Base-by-base conservation (phyloP, 805 yeast species). In the Candida multigemmis region DNA sequence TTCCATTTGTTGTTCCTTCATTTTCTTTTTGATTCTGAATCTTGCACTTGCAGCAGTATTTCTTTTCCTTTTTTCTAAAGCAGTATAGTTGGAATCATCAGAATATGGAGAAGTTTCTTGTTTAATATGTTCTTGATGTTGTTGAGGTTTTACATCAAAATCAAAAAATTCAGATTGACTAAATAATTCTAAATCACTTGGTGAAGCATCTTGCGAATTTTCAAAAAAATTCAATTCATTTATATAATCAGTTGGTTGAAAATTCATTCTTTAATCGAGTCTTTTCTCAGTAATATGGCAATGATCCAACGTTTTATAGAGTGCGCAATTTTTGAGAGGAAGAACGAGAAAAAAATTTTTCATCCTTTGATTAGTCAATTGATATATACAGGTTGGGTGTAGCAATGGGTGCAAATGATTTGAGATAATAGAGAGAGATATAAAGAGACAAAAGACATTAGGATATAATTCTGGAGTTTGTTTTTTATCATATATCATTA, bases 41-140 rank as follows among this genome's bases (percentile, higher is more conserved):
- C 97, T 66, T 4, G 96, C 96, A 12, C 89, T 76, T 2, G 98
- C 97, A 2, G 91, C 95, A 1, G 96, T 86, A 56, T 86, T 87
- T 42, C 93, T 70, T 37, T 80, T 73, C 35, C 94, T 70, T 56
- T 84, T 89, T 15, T 20, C 5, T 23, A 18, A 16, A 28, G 21
- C 5, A 14, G 13, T 12, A 16, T 23, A 18, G 14, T 25, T 17
- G n/a, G 14, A 6, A 7, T 22, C 24, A 7, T 12, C 7, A 10
- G 7, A 6, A 6, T 14, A 12, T n/a, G 22, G 14, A 8, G 15
- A 4, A 12, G 7, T 12, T 23, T 27, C 31, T 18, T 25, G 32
- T 28, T 35, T 31, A 24, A 28, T 28, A 7, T 6, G 13, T 11
- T 24, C 18, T 18, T 13, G 6, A n/a, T 26, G 17, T 13, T 17